These are phyloP conservation scores for Backusella westeae DNA, from an alignment of 192 early-diverging fungal species.

Conservation along the genomic window DNA sequence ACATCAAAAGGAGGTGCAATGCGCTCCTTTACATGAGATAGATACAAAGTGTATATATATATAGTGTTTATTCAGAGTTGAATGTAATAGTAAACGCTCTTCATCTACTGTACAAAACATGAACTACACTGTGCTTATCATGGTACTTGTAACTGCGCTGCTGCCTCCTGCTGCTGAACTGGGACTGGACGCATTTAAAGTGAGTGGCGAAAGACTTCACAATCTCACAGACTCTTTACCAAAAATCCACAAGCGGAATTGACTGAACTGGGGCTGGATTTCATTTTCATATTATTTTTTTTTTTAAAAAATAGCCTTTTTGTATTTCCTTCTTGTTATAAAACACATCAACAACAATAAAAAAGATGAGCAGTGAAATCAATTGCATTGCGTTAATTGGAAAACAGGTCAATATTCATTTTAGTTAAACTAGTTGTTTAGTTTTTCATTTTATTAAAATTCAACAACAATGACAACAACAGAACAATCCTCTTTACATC, in stretches of 20 bases:
- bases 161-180: neutral
- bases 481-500: constrained; percentile 89
- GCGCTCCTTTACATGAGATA: neutral
- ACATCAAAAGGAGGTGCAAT: neutral
- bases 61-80: neutral
- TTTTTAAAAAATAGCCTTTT: neutral
- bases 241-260: neutral
- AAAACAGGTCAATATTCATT: constrained; percentile 38
- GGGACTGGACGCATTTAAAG: neutral
- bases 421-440: neutral
- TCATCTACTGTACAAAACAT: neutral
- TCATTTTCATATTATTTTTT: neutral
- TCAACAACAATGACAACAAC: neutral
- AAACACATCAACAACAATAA: neutral
- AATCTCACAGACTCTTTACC: neutral
- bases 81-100: neutral
- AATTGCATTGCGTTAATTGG: constrained; percentile 60
- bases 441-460: neutral
- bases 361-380: constrained; percentile 45
- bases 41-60: neutral
- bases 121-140: neutral
- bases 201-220: neutral
- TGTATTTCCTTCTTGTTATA: neutral
- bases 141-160: neutral
- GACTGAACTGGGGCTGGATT: neutral